phyloP scores from a whole-genome alignment of 805 yeast genomes.

The Ogataea siamensis region DNA sequence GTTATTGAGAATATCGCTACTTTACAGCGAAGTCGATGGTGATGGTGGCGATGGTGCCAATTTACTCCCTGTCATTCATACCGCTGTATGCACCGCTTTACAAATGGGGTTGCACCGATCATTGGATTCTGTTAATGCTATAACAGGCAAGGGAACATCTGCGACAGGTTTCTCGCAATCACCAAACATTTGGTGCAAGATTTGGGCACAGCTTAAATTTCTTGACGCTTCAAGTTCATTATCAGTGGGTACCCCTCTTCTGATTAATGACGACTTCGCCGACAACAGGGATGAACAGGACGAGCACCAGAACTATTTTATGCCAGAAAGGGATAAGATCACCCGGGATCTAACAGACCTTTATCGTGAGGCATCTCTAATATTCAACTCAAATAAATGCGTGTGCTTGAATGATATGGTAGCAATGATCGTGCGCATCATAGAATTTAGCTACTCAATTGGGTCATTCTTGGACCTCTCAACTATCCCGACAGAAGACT shows the following conservation, averaged over 20 bases:
- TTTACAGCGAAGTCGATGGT: slow-evolving; percentile 10
- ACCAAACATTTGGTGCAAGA: slow-evolving; percentile 8
- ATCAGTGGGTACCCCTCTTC: slow-evolving; percentile 20
- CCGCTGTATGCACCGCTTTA: slow-evolving; percentile 14
- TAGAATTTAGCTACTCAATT: slow-evolving; percentile 6
- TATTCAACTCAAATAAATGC: slow-evolving; percentile 9
- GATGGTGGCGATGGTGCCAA: slow-evolving; percentile 24
- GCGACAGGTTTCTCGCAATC: slow-evolving; percentile 6
- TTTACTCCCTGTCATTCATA: slow-evolving; percentile 9
- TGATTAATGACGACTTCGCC: slow-evolving; percentile 22
- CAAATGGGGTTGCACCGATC: slow-evolving; percentile 26
- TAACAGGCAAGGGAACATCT: slow-evolving; percentile 3
- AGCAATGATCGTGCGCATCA: slow-evolving; percentile 1
- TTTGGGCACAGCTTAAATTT: slow-evolving; percentile 21
- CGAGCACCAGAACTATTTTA: neutral
- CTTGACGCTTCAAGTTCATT: slow-evolving; percentile 22
- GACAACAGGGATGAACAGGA: slow-evolving; percentile 8
- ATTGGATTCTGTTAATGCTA: slow-evolving; percentile 7
- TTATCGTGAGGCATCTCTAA: slow-evolving; percentile 2
- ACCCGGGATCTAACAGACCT: neutral
- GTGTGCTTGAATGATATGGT: slow-evolving; percentile 11
- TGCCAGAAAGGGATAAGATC: slow-evolving; percentile 4
- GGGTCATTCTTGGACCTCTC: slow-evolving; percentile 8
- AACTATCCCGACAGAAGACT: neutral
- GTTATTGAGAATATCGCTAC: slow-evolving; percentile 8